These are phyloP conservation scores for Balamuthia mandrillaris DNA, from an alignment of 208 protist species.

Conservation along the genomic window DNA sequence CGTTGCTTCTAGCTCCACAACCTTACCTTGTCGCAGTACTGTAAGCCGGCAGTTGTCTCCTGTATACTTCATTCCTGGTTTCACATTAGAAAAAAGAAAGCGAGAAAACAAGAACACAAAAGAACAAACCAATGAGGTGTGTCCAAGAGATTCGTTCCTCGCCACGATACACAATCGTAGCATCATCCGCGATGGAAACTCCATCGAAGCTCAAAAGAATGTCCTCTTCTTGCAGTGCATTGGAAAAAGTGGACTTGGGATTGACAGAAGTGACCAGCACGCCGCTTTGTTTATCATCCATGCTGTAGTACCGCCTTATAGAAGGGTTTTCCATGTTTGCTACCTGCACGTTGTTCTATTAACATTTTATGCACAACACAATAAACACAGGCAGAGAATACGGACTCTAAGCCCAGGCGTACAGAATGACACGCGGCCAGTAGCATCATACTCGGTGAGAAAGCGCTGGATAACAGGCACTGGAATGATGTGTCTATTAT, in stretches of 20 bases:
- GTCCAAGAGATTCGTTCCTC: conserved; percentile 15
- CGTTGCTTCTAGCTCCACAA: not conserved
- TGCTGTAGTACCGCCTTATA: conserved; percentile 34
- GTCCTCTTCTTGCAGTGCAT: conserved; percentile 47
- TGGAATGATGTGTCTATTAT: conserved; percentile 50
- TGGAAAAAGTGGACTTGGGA: not conserved
- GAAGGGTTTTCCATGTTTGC: conserved; percentile 29
- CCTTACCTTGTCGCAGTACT: not conserved
- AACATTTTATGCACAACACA: not conserved
- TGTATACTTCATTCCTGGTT: conserved; percentile 39
- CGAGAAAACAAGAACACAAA: not conserved
- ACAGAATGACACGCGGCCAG: not conserved
- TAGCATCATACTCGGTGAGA: conserved; percentile 28
- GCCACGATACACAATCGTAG: conserved; percentile 40
- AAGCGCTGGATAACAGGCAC: conserved; percentile 53
- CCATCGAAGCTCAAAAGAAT: conserved; percentile 54
- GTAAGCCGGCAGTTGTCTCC: conserved; percentile 23
- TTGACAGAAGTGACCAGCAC: conserved; percentile 44
- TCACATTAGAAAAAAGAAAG: not conserved
- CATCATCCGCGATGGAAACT: conserved; percentile 50
- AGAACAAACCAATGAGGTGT: conserved; percentile 1
- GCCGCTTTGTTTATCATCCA: conserved; percentile 43
- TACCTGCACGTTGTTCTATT: too few relatives aligned
- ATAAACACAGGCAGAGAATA: not conserved
- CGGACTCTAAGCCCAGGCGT: not conserved